Percentiles rank a stretch among this genome's conserved stretches.
Conservation (phyloP, 2,329 filamentous ascomycete species). For the Pestalotiopsis sp. region DNA sequence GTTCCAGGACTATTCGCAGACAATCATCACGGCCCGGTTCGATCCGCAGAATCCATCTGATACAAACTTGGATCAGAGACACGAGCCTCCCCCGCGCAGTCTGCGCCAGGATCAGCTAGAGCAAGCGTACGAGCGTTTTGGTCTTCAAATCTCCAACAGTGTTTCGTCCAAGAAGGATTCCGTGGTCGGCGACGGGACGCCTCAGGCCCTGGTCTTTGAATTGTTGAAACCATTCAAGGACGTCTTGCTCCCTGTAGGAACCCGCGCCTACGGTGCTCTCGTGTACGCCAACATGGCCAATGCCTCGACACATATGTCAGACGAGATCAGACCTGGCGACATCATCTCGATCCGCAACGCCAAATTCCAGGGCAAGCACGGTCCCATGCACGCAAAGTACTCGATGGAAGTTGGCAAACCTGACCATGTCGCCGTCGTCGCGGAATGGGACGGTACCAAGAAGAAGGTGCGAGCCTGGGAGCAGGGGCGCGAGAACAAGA, state of each 20-base stretch:
- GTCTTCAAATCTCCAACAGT: constrained; percentile 72
- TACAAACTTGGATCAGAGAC: constrained; percentile 77
- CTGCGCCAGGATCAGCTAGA: constrained; percentile 94
- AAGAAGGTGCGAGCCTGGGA: constrained; percentile 97
- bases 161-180: constrained; percentile 73
- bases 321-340: constrained; percentile 91
- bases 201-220: constrained; percentile 75
- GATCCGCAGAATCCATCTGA: constrained; percentile 73
- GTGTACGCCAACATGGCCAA: constrained; percentile 96
- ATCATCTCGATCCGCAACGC: constrained; percentile 92
- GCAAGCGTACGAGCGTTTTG: constrained; percentile 77
- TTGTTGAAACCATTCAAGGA: constrained; percentile 72
- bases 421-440: constrained; percentile 86
- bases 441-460: constrained; percentile 98
- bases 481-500: constrained; percentile 89
- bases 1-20: constrained; percentile 96
- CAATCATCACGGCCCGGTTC: constrained; percentile 78
- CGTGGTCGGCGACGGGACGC: constrained; percentile 80
- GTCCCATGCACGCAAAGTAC: constrained; percentile 95
- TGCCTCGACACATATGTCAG: constrained; percentile 83
- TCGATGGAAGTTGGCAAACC: constrained; percentile 81
- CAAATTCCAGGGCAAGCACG: constrained; percentile 92
- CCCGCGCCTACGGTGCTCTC: constrained; percentile 83
- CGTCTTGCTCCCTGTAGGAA: constrained; percentile 82
- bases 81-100: constrained; percentile 78